A percentile compares a stretch with the other conserved stretches of the same genome.
These are phyloP conservation scores for Aspergillus hiratsukae DNA, from an alignment of 2,329 filamentous ascomycete genomes.

Conservation along the genomic window DNA sequence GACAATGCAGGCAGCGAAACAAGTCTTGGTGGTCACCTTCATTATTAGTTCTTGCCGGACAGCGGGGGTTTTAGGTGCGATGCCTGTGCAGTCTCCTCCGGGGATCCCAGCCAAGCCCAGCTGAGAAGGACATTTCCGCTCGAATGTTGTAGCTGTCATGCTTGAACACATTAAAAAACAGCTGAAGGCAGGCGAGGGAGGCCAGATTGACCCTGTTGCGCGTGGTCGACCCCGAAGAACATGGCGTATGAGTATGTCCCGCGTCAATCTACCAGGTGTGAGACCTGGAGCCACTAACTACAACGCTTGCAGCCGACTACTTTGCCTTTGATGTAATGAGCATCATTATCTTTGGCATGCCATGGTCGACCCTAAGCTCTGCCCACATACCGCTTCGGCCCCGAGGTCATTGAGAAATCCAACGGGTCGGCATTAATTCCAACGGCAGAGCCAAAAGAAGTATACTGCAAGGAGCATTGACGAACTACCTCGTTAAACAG, in stretches of 20 bases:
- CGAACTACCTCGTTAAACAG: slow-evolving; percentile 31
- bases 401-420: slow-evolving; percentile 14
- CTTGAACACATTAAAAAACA: slow-evolving; percentile 6
- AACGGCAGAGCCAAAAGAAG: too few species aligned
- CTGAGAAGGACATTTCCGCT: too few species aligned
- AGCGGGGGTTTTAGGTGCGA: too few species aligned
- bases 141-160: slow-evolving; percentile 1
- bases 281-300: not conserved
- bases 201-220: slow-evolving; percentile 11
- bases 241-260: slow-evolving; percentile 37
- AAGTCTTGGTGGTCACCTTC: too few species aligned
- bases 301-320: slow-evolving; percentile 26
- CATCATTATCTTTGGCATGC: slow-evolving; percentile 21
- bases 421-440: slow-evolving; percentile 11
- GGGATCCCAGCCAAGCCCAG: too few species aligned
- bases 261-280: not conserved
- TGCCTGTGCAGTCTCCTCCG: too few species aligned
- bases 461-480: too few species aligned
- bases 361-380: slow-evolving; percentile 7
- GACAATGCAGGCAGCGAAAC: too few species aligned
- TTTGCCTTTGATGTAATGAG: slow-evolving; percentile 50
- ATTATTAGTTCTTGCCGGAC: too few species aligned
- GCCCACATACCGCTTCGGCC: slow-evolving; percentile 8
- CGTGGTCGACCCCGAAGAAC: slow-evolving; percentile 42
- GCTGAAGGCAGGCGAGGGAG: slow-evolving; percentile 2